Evolutionary conservation across 495 filamentous ascomycete species (phyloP).

Genomic region (Achaetomiella virescens): DNA sequence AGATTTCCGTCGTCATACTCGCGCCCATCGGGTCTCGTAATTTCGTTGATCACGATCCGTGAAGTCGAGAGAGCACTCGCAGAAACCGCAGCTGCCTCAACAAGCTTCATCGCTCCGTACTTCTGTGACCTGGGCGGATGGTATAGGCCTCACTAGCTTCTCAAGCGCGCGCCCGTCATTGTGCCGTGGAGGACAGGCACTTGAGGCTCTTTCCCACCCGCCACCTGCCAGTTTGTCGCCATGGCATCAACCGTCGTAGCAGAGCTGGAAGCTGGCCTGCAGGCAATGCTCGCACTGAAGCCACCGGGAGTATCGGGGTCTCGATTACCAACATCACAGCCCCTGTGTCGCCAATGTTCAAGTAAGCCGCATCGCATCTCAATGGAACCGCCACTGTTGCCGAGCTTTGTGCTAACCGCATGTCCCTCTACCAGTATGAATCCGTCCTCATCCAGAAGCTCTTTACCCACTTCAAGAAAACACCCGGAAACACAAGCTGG

Average conservation of each 20-base stretch:
- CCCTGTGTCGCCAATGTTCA: constrained; percentile 87
- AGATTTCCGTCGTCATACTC: constrained; percentile 1
- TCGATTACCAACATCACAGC: constrained; percentile 80
- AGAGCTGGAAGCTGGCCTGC: constrained; percentile 83
- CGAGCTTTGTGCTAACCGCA: constrained; percentile 28
- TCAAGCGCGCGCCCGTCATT: constrained; percentile 11
- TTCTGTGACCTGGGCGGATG: constrained; percentile 26
- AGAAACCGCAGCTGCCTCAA: constrained; percentile 11
- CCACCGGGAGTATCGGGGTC: constrained; percentile 88
- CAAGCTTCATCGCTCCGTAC: constrained; percentile 13
- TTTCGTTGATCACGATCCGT: constrained; percentile 12
- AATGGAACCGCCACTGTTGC: neutral
- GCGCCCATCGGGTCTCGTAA: constrained; percentile 23
- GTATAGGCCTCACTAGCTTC: constrained; percentile 15
- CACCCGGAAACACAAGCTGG: constrained; percentile 94
- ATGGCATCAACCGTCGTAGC: constrained; percentile 74
- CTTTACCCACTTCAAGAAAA: constrained; percentile 94
- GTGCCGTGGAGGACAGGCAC: constrained; percentile 15
- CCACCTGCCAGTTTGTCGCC: constrained; percentile 21
- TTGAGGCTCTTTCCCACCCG: constrained; percentile 3
- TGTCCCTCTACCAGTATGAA: constrained; percentile 62
- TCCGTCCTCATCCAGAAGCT: constrained; percentile 93
- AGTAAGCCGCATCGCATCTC: constrained; percentile 52
- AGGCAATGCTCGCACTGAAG: constrained; percentile 85
- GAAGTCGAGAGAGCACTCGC: constrained; percentile 5